phyloP scores from a whole-genome alignment of 768 basidiomycete genomes.

The Tylopilus felleus region DNA sequence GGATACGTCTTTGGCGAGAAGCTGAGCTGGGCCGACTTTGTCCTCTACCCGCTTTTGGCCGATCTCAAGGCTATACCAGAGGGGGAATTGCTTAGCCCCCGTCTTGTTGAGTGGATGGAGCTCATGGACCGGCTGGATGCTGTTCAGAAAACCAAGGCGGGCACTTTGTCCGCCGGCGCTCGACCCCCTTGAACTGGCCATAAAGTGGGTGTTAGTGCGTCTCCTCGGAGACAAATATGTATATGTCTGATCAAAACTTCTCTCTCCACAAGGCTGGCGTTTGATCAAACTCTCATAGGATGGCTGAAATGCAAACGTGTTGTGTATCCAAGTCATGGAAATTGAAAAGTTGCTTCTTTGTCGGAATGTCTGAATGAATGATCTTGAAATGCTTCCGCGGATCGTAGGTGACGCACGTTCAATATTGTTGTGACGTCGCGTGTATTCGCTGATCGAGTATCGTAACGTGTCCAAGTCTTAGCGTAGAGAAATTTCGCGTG shows the following conservation, averaged over 20 bases:
- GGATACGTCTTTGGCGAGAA: constrained; percentile 30
- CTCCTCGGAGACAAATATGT: neutral
- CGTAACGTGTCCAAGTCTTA: neutral
- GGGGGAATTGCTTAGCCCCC: constrained; percentile 21
- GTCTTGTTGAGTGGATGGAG: constrained; percentile 24
- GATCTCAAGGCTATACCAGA: constrained; percentile 29
- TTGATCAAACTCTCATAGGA: neutral
- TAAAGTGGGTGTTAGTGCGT: neutral
- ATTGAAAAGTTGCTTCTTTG: neutral
- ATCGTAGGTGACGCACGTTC: neutral
- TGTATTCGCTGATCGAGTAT: neutral
- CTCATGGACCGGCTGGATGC: constrained; percentile 25
- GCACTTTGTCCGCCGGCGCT: constrained; percentile 27
- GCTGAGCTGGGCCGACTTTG: constrained; percentile 33
- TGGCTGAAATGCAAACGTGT: neutral
- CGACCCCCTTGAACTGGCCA: constrained; percentile 17
- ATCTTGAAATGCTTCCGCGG: neutral
- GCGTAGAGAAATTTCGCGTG: neutral
- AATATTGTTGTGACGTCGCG: neutral
- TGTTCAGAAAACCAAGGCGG: constrained; percentile 22
- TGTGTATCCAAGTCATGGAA: neutral
- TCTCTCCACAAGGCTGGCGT: neutral
- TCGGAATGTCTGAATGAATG: neutral
- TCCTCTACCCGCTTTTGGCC: constrained; percentile 31
- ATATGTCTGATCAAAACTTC: neutral